phyloP scores from a whole-genome alignment of 176 grass and related monocot genomes.

The Musa schizocarpa region DNA sequence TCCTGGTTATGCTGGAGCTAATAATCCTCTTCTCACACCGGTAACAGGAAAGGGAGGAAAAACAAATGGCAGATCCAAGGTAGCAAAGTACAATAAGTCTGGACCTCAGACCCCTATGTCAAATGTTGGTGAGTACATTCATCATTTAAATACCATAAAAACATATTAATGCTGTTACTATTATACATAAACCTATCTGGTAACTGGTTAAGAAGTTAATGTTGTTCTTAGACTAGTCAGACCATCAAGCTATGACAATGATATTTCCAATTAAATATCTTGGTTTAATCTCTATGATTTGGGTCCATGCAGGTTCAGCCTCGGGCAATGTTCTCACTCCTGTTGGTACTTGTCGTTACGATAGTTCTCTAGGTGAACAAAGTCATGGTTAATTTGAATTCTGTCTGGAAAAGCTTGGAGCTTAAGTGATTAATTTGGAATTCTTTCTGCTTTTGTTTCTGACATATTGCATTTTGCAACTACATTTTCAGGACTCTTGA shows the following conservation, averaged over 20 bases:
- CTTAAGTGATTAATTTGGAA: background rate
- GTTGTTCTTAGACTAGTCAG: background rate
- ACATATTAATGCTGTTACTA: background rate
- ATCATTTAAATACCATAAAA: background rate
- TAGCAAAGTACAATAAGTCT: slow-evolving; percentile 42
- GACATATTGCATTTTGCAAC: slow-evolving; percentile 19
- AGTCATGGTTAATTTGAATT: slow-evolving; percentile 5
- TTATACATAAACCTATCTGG: background rate
- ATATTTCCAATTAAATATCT: background rate
- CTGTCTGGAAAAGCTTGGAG: slow-evolving; percentile 5
- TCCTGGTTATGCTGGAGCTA: slow-evolving; percentile 31
- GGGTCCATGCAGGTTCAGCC: slow-evolving; percentile 45
- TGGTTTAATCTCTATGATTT: background rate
- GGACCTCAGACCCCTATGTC: slow-evolving; percentile 44
- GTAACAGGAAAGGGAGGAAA: slow-evolving; percentile 43
- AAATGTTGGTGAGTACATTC: slow-evolving; percentile 35
- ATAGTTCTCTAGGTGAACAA: slow-evolving; percentile 68
- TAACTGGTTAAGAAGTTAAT: background rate
- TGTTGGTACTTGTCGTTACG: slow-evolving; percentile 58
- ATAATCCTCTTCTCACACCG: slow-evolving; percentile 35
- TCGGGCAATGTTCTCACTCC: slow-evolving; percentile 39
- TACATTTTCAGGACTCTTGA: slow-evolving; percentile 44
- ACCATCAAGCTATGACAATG: too few relatives aligned
- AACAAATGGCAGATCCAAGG: slow-evolving; percentile 28
- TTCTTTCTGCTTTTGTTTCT: slow-evolving; percentile 10